Base-by-base conservation (phyloP, 306 rosid species). In the Acacia crassicarpa region DNA sequence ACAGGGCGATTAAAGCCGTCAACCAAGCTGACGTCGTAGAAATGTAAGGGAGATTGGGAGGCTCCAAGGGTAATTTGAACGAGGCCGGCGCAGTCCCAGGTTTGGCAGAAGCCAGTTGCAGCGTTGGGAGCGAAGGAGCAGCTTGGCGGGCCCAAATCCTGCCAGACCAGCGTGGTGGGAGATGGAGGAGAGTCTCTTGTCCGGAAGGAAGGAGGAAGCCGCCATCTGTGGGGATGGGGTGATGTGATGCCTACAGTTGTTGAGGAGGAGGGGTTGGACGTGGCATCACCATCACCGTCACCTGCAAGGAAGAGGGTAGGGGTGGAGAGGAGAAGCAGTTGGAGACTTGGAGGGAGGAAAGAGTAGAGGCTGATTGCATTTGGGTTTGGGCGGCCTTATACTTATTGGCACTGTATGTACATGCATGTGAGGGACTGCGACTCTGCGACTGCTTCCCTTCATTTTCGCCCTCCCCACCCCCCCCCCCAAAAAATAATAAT, bases 1-100 rank as follows among this genome's bases (percentile, higher is more conserved):
- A 88, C 80, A 0, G 97, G 97, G 9, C 92, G 76, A 32, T 90
- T 94, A 61, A 94, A 94, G 14, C 97, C 98, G 17, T 90, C 97
- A 51, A 89, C 91, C 80, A 92, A 81, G 69, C 98, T 94, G 65
- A 90, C 94, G 78, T 91, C 91, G 33, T 88, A 92, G 89, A 83
- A 92, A 78, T 94, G 98, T 14, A 91, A 22, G 1, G 83, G 19
- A 0, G 90, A 88, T 15, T 86, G 79, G 0, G 91, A 45, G 2
- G 97, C 89, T 54, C 93, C 94, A 0, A 94, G 45, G 22, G 92
- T 92, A 91, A 92, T 91, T 79, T 94, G 94, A 0, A 91, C 78
- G 12, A 84, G 88, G 0, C 93, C 95, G 0, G 83, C 89, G 9
- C 98, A 94, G 45, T 92, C 95, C 1, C 94, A 95, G 0, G 92